Evolutionary conservation across 1,284 basidiomycete genomes (phyloP).

Genomic region (Dichomitus squalens): DNA sequence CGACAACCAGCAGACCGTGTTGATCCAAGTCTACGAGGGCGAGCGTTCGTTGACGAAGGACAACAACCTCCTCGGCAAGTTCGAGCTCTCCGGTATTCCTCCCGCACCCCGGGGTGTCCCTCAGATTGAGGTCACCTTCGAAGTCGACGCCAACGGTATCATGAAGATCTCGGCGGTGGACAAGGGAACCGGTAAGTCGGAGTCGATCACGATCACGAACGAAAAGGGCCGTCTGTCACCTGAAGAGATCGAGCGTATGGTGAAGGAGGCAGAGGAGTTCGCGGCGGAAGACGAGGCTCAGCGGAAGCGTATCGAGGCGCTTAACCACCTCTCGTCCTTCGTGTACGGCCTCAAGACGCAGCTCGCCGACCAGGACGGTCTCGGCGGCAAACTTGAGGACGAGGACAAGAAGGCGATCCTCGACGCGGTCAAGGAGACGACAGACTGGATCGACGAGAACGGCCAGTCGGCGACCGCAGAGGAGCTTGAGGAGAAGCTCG

Average conservation of each 20-base stretch:
- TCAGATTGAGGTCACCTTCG: conserved; percentile 94
- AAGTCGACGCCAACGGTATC: conserved; percentile 93
- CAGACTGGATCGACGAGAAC: conserved; percentile 90
- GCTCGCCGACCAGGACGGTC: conserved; percentile 83
- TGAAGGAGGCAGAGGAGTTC: conserved; percentile 90
- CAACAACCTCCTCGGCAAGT: conserved; percentile 97
- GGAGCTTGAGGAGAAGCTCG: conserved; percentile 90
- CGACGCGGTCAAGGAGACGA: conserved; percentile 83
- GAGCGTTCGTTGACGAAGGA: conserved; percentile 96
- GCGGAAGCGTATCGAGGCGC: conserved; percentile 87
- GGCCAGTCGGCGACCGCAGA: conserved; percentile 79
- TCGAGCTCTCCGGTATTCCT: conserved; percentile 91
- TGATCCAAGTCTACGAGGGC: conserved; percentile 93
- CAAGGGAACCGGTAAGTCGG: conserved; percentile 92
- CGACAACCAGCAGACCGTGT: conserved; percentile 91
- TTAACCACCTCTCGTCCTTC: conserved; percentile 78
- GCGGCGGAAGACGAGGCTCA: conserved; percentile 85
- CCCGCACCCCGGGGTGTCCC: conserved; percentile 95
- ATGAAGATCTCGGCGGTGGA: conserved; percentile 88
- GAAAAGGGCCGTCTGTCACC: conserved; percentile 83
- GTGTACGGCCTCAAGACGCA: conserved; percentile 88
- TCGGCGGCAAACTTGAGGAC: conserved; percentile 86
- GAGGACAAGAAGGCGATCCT: conserved; percentile 91
- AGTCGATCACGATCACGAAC: conserved; percentile 89
- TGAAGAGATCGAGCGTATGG: conserved; percentile 93